Conservation (phyloP, 1,284 basidiomycete genomes). For the Malassezia cuniculi region DNA sequence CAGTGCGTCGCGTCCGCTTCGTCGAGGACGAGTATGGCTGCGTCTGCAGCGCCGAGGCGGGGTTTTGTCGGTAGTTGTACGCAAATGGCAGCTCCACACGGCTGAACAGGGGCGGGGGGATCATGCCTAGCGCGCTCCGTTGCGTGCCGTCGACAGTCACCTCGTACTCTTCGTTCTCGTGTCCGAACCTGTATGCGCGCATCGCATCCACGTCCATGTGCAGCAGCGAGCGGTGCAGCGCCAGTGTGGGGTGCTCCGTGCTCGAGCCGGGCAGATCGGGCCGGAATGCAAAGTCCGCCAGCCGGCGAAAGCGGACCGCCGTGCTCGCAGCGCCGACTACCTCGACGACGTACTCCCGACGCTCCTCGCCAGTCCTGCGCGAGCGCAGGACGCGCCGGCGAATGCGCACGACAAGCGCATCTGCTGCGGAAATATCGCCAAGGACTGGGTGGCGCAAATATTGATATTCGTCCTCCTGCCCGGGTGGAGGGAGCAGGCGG, state of each 20-base stretch:
- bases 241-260: constrained; percentile 13
- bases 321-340: constrained; percentile 63
- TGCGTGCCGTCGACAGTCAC: background rate
- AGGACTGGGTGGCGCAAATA: constrained; percentile 10
- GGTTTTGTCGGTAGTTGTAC: constrained; percentile 26
- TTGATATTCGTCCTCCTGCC: background rate
- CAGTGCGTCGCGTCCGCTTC: constrained; percentile 7
- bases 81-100: constrained; percentile 26
- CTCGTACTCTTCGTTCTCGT: constrained; percentile 25
- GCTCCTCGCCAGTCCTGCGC: background rate
- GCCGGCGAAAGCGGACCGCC: constrained; percentile 65
- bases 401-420: constrained; percentile 4
- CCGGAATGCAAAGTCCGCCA: constrained; percentile 39
- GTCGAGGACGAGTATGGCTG: constrained; percentile 7
- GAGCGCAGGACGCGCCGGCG: constrained; percentile 1
- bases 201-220: constrained; percentile 28
- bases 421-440: constrained; percentile 3
- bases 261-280: constrained; percentile 14
- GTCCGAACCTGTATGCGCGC: constrained; percentile 15
- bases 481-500: constrained; percentile 14
- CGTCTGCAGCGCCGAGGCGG: constrained; percentile 20
- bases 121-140: constrained; percentile 24
- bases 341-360: constrained; percentile 56
- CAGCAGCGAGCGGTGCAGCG: constrained; percentile 23
- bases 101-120: constrained; percentile 35